Evolutionary conservation across 2,329 filamentous ascomycete species (phyloP).

Genomic region (Rasamsonia emersonii): DNA sequence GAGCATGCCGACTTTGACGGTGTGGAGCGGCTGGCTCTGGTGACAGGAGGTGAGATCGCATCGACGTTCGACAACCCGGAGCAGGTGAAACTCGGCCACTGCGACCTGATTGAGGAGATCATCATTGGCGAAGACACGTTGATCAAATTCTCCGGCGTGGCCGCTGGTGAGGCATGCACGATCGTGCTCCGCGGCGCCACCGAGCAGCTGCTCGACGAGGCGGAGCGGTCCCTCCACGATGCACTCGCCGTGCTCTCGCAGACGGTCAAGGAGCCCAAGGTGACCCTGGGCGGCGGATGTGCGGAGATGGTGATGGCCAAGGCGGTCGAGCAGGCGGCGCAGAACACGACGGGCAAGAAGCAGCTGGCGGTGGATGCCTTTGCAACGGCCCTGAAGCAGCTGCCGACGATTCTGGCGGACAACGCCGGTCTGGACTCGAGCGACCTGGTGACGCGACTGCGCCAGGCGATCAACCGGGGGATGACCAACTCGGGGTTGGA

Average conservation of each 20-base stretch:
- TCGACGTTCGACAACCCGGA: conserved; percentile 98
- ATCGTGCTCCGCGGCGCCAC: conserved; percentile 94
- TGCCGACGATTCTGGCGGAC: conserved; percentile 94
- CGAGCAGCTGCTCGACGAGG: conserved; percentile 93
- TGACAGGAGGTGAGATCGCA: conserved; percentile 94
- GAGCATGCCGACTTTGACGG: conserved; percentile 99
- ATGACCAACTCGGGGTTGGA: conserved; percentile 89
- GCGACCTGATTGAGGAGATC: conserved; percentile 92
- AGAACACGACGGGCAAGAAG: conserved; percentile 94
- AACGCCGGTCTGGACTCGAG: conserved; percentile 95
- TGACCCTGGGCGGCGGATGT: conserved; percentile 89
- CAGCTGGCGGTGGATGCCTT: conserved; percentile 89
- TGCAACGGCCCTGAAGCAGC: conserved; percentile 76
- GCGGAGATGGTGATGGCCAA: conserved; percentile 99
- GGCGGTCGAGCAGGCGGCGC: conserved; percentile 86
- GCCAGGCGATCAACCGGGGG: conserved; percentile 91
- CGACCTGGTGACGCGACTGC: conserved; percentile 81
- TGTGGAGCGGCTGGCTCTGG: conserved; percentile 86
- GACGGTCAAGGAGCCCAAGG: conserved; percentile 88
- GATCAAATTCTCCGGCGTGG: conserved; percentile 95
- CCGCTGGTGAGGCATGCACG: conserved; percentile 88
- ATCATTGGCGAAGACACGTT: conserved; percentile 97
- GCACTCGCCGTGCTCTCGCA: conserved; percentile 93
- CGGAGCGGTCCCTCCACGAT: conserved; percentile 91
- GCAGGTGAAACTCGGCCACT: conserved; percentile 89